phyloP scores from a whole-genome alignment of 176 grass and related monocot species.

The Triticum urartu region DNA sequence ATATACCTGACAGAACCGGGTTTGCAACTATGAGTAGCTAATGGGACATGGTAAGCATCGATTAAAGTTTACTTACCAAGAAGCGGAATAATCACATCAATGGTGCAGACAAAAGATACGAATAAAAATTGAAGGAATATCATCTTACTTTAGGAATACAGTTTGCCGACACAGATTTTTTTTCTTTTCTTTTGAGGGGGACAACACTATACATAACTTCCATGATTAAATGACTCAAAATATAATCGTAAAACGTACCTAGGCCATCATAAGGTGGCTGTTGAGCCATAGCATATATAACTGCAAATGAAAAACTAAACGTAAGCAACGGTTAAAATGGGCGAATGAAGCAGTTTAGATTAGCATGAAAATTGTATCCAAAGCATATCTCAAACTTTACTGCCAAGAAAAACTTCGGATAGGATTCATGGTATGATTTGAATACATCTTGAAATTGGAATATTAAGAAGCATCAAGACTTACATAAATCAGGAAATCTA shows the following conservation, averaged over 20 bases:
- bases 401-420: not conserved
- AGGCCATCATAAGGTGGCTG: constrained; percentile 74
- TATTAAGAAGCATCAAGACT: not conserved
- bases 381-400: not conserved
- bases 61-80: constrained; percentile 11
- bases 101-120: not conserved
- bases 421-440: not conserved
- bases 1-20: not conserved
- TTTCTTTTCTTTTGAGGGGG: not conserved
- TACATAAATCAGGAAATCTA: not conserved
- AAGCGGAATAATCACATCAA: not conserved
- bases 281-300: constrained; percentile 84
- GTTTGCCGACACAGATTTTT: not conserved
- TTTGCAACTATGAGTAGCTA: not conserved
- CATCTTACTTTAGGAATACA: not conserved
- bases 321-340: constrained; percentile 13
- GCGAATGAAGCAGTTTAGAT: constrained; percentile 17
- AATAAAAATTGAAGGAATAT: not conserved
- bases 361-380: constrained; percentile 12
- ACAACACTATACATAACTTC: not conserved
- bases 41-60: not conserved
- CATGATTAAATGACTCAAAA: constrained; percentile 6
- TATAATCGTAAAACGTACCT: constrained; percentile 41
- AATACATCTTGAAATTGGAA: not conserved
- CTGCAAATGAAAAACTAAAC: constrained; percentile 50